Conservation (phyloP, 1,284 basidiomycete genomes). For the Baeospora myosura region DNA sequence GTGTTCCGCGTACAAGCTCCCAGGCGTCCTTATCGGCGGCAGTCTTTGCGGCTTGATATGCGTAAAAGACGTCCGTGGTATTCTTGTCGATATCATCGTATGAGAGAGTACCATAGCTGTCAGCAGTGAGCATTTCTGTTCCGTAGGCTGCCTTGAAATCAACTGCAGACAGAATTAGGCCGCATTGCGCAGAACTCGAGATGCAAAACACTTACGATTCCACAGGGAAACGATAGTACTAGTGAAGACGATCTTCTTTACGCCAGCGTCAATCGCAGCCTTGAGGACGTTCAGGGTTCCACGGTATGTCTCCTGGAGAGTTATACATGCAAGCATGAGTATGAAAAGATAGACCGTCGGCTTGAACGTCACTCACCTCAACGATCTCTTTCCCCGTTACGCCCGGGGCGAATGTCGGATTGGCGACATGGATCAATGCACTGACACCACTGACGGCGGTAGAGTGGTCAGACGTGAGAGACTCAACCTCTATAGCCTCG, state of each 20-base stretch:
- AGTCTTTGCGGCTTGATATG: conserved; percentile 21
- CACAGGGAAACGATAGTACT: conserved; percentile 22
- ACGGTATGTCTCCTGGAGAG: conserved; percentile 19
- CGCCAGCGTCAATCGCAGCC: conserved; percentile 23
- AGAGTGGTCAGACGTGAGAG: conserved; percentile 22
- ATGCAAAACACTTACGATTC: conserved; percentile 16
- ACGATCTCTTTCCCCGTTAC: conserved; percentile 3
- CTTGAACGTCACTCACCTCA: conserved; percentile 3
- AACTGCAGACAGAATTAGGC: background rate
- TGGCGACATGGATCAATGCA: conserved; percentile 8
- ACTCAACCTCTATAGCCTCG: conserved; percentile 24
- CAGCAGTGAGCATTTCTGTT: conserved; percentile 1
- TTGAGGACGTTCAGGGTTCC: conserved; percentile 25
- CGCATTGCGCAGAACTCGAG: background rate
- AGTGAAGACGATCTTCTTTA: conserved; percentile 26
- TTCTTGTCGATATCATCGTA: conserved; percentile 15
- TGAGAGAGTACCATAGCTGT: conserved; percentile 14
- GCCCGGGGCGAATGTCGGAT: background rate
- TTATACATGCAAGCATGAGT: background rate
- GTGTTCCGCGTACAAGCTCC: conserved; percentile 21
- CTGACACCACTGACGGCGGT: conserved; percentile 21
- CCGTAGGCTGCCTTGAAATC: conserved; percentile 8
- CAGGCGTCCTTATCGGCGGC: conserved; percentile 22
- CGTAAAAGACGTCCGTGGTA: conserved; percentile 12
- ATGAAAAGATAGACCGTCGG: background rate